These are phyloP conservation scores for Aspergillus saccharolyticus DNA, from an alignment of 495 filamentous ascomycete genomes.

Conservation along the genomic window DNA sequence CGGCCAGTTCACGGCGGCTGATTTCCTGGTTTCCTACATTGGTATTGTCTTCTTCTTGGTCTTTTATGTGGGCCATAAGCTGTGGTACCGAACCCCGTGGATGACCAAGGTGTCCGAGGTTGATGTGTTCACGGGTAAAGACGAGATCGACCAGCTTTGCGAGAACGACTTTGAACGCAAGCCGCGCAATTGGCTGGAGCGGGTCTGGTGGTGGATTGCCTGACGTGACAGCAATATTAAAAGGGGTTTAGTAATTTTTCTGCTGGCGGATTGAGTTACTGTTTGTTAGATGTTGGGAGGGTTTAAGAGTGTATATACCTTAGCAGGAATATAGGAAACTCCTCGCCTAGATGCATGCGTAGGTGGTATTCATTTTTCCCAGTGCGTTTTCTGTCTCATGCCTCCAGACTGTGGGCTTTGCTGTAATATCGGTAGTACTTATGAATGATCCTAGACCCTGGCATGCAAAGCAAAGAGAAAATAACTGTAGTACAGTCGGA, in stretches of 20 bases:
- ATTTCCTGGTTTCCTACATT: conserved; percentile 49
- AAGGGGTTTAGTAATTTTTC: background rate
- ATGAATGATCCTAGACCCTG: too few relatives aligned
- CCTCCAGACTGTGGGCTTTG: too few relatives aligned
- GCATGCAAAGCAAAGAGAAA: too few relatives aligned
- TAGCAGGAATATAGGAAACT: too few relatives aligned
- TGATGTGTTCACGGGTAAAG: conserved; percentile 29
- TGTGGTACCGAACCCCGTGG: conserved; percentile 36
- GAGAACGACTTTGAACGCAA: conserved; percentile 23
- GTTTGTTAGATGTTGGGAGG: too few relatives aligned
- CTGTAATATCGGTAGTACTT: too few relatives aligned
- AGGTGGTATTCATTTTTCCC: too few relatives aligned
- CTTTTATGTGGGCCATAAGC: conserved; percentile 45
- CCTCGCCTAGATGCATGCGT: too few relatives aligned
- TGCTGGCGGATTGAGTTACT: background rate
- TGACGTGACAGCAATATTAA: background rate
- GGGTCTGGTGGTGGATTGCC: conserved; percentile 32
- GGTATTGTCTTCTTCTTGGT: conserved; percentile 66
- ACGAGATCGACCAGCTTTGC: conserved; percentile 30
- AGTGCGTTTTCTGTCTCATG: too few relatives aligned
- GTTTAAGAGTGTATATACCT: too few relatives aligned
- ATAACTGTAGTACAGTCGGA: too few relatives aligned
- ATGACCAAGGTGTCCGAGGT: conserved; percentile 45
- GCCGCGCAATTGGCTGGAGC: conserved; percentile 30
- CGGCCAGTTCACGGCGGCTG: conserved; percentile 27